Evolutionary conservation across 1,139 yeast genomes (phyloP), one percentile per base, ranked within the genome.

Genomic region (Yamadazyma diddensiae): DNA sequence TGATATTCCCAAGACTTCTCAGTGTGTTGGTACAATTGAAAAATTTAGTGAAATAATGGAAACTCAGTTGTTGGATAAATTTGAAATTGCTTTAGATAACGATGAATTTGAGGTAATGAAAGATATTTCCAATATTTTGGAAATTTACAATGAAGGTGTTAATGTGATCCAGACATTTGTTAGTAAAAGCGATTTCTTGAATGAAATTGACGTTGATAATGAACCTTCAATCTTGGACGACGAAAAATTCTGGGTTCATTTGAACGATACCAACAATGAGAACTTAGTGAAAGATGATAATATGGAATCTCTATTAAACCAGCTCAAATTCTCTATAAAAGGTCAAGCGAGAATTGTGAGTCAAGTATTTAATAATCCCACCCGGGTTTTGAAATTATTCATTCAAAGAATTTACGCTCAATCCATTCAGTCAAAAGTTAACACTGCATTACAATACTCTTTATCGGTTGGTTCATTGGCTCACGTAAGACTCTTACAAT

Each of bases 131-230:
- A 77, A 76, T 31, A 76, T 88, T n/a, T 64, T 90, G 33, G 73
- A 80, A 34, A 86, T 80, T 38, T 90, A 81, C 59, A 90, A 92
- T 50, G 94, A 90, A 8, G 97, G 97, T 7, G 70, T 78, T 4
- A 80, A 82, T 38, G 94, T 88, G 9, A 82, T 87, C 10, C 88
- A 82, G 52, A 77, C 84, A 33, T 90, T 86, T 59, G 87, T 88
- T 26, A 81, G 79, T 50, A 88, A 84, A 51, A 88, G 84, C 53
- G 85, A 80, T 38, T 76, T 83, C 39, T 81, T 85, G 52, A 73
- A 76, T 35, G 62, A 55, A 29, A 34, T 44, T 13, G 53, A 55
- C 14, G 63, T 55, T 15, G 59, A 52, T 9, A 74, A 73, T 24
- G 66, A 65, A 27, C 36, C 39, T 18, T 52, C 63, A 9, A 50